Evolutionary conservation across 441 rosid genomes (phyloP).

Genomic region (Aquilaria agallochum): DNA sequence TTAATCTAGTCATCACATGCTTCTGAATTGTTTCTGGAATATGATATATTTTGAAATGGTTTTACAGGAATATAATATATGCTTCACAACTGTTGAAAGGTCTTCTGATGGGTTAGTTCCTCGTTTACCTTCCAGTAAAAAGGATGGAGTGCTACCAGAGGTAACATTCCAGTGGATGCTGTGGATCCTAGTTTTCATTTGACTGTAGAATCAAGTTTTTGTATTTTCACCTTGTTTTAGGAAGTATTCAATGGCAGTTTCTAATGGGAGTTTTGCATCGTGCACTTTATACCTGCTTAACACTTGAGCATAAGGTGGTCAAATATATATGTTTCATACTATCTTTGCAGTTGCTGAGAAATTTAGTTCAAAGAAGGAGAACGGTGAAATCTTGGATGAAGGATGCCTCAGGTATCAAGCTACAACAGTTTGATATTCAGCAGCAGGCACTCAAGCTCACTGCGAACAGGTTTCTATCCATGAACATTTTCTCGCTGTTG

Average conservation of each 20-base stretch:
- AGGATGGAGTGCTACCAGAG: conserved; percentile 90
- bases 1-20: no score
- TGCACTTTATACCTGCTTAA: conserved; percentile 6
- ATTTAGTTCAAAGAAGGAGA: conserved; percentile 86
- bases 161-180: conserved; percentile 27
- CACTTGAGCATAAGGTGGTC: neutral
- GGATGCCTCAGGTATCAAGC: conserved; percentile 71
- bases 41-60: conserved; percentile 14
- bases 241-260: neutral
- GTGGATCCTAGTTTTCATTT: neutral
- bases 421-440: conserved; percentile 88
- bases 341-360: conserved; percentile 73
- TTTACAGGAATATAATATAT: conserved; percentile 90
- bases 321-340: conserved; percentile 15
- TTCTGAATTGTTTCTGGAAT: no score
- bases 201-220: neutral
- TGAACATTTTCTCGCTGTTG: conserved; percentile 7
- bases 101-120: conserved; percentile 71
- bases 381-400: conserved; percentile 81
- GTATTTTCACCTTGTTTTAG: no score
- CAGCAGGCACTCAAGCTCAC: conserved; percentile 98
- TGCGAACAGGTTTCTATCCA: conserved; percentile 72
- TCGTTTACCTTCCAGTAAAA: conserved; percentile 61
- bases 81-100: conserved; percentile 92
- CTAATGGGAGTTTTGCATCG: neutral